These are phyloP conservation scores for Plasmodium falciparum DNA, from an alignment of 169 alveolate genomes.

Conservation along the genomic window DNA sequence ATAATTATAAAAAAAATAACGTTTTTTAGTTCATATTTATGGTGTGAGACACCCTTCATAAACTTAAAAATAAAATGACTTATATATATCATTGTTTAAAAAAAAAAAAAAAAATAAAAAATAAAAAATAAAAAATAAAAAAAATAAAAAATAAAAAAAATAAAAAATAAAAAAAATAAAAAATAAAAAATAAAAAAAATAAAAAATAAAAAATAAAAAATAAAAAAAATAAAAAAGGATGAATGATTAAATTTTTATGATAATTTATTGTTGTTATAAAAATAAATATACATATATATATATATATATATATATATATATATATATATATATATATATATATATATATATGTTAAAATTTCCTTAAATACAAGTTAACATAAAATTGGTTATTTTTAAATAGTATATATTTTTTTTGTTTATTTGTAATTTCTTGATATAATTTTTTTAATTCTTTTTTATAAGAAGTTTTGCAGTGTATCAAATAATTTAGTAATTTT, in stretches of 20 bases:
- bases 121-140: no score
- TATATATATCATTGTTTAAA: no score
- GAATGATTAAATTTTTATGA: neutral
- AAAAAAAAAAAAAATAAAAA: no score
- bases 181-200: no score
- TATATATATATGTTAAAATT: slow-evolving; percentile 15
- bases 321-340: neutral
- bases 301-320: neutral
- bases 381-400: slow-evolving; percentile 23
- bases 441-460: slow-evolving; percentile 28
- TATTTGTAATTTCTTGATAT: neutral
- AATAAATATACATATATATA: neutral
- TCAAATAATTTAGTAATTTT: slow-evolving; percentile 37
- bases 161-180: no score
- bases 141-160: no score
- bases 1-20: no score
- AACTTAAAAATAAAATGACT: no score
- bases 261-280: neutral
- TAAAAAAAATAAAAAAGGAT: neutral
- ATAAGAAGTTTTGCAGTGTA: slow-evolving; percentile 22
- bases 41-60: no score
- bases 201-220: no score
- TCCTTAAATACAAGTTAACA: slow-evolving; percentile 34
- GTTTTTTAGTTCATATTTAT: no score
- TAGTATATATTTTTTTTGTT: slow-evolving; percentile 13